phyloP scores from a whole-genome alignment of 192 early-diverging fungal genomes.

The Backusella tarrabulga region DNA sequence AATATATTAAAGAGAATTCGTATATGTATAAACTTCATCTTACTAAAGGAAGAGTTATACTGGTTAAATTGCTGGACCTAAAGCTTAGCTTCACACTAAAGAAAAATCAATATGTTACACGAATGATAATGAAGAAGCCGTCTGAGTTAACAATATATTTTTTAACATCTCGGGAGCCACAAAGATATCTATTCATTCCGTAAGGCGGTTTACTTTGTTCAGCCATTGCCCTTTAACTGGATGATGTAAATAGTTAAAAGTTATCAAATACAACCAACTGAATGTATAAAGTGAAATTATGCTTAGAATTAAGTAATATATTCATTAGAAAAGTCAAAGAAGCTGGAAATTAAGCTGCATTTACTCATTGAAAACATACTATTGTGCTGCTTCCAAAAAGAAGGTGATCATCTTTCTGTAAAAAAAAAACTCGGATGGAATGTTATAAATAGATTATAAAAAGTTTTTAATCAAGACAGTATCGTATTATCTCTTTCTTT shows the following conservation, averaged over 20 bases:
- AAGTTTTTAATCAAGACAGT: neutral
- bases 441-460: conserved; percentile 3
- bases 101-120: neutral
- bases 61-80: neutral
- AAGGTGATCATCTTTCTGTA: neutral
- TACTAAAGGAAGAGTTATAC: neutral
- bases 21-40: neutral
- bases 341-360: neutral
- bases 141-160: conserved; percentile 1
- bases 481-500: neutral
- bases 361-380: neutral
- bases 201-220: neutral
- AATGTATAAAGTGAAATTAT: neutral
- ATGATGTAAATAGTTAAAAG: neutral
- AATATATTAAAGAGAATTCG: neutral
- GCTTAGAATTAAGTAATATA: neutral
- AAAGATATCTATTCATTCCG: neutral
- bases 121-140: neutral
- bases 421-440: neutral
- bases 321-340: neutral
- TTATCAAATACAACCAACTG: neutral
- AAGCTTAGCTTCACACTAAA: neutral
- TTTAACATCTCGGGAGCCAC: neutral
- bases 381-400: neutral
- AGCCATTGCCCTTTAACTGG: neutral